Base-by-base conservation (phyloP, 2,329 filamentous ascomycete species). In the Pseudogymnoascus sp. region DNA sequence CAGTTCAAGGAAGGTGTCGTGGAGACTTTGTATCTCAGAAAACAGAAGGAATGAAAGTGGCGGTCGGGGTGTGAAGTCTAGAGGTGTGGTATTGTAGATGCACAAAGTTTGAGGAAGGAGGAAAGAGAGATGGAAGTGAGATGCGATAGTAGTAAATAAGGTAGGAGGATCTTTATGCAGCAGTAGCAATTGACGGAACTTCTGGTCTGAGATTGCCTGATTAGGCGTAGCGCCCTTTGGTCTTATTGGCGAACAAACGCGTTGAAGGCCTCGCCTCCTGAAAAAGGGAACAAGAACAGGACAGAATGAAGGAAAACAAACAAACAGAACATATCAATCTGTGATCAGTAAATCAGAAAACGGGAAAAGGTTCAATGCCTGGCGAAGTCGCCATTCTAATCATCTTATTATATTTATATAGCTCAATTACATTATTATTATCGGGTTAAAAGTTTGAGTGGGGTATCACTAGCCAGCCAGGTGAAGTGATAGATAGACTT, bases 1-100 rank as follows among this genome's bases (percentile, higher is more conserved):
- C 38, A 44, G 59, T 62, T 60, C 33, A 53, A 62, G 44, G 62
- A 60, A 60, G 59, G 59, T 60, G 59, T 42, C 38, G 59, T 56
- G 38, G 59, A 60, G 59, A 60, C 33, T 60, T 38, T 42, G 33
- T 60, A 60, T 60, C 59, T 40, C 38, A 42, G 38, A 26, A 15
- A 31, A 60, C 11, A 19, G 33, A 42, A 60, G 35, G 59, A 42
- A 60, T n/a, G 35, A 31, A 60, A 26, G 26, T 44, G 38, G 26
- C 38, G 15, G 59, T 60, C 38, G 38, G 33, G 33, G 26, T 40
- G 38, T 17, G 21, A 40, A 19, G 59, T 60, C 40, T 40, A 42
- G 35, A 40, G 59, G 37, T 26, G 9, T 10, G 15, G 59, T 31
- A 40, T 33, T 38, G 33, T 60, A 60, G 33, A 60, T 60, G 59